Evolutionary conservation across 2,329 filamentous ascomycete genomes (phyloP), one percentile per base, ranked within the genome.

Genomic region (Exophiala sp.): DNA sequence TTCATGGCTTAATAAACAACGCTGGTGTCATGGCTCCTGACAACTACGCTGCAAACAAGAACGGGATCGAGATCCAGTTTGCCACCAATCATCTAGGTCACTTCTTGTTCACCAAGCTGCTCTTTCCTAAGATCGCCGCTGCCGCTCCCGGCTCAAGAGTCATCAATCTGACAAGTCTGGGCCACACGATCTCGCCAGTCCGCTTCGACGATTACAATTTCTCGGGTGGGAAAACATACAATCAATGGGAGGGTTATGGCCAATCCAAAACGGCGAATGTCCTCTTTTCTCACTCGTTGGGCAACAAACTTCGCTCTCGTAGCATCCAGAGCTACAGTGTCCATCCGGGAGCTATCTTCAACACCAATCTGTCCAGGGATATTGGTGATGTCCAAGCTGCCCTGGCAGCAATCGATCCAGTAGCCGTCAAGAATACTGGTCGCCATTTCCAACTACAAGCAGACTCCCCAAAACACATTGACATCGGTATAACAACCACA

Each of bases 241-340:
- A 71, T 32, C 63, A 59, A 14, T 76, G 62, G 70, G 65, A 67
- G 51, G 68, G 72, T 12, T 78, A 78, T 62, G 73, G 72, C n/a
- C 73, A 76, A 62, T 69, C 66, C 62, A 78, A 78, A 63, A 71
- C 76, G 6, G 74, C 71, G 49, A 77, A 77, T 50, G 65, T 77
- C 18, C 65, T 77, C 39, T 72, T 75, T 60, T 60, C 69, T n/a
- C 60, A 73, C 1, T 69, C 66, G 1, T 65, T 77, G 20, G 72
- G 72, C 20, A 58, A 63, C 50, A 57, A 54, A 18, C 43, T 62
- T 7, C 41, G 41, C 6, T 36, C 42, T 16, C 58, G 63, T 36
- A 71, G 72, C 3, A 62, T 75, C 33, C 60, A 60, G 29, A 68
- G 69, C 40, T 76, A 68, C 58, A 66, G 69, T n/a, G 62, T 74